These are phyloP conservation scores for Nothopassalora personata DNA, from an alignment of 2,329 filamentous ascomycete genomes.

Conservation along the genomic window DNA sequence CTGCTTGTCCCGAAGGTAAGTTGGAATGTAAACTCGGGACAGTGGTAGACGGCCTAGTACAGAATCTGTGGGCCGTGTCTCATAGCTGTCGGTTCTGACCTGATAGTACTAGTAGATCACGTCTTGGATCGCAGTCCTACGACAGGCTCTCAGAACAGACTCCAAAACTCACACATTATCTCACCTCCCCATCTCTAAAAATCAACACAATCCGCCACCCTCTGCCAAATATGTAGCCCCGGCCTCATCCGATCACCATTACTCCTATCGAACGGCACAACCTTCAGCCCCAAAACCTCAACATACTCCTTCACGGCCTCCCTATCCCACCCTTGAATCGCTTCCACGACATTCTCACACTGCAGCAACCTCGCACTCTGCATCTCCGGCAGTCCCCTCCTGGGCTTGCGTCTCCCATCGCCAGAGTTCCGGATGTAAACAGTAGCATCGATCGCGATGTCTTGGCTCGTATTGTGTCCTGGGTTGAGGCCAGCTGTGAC, in stretches of 20 bases:
- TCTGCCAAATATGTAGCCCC: constrained; percentile 7
- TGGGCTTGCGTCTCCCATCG: too few species aligned
- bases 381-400: background rate
- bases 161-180: too few species aligned
- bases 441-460: background rate
- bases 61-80: too few species aligned
- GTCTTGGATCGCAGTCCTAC: too few species aligned
- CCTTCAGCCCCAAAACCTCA: constrained; percentile 1
- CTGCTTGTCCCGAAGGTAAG: too few species aligned
- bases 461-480: background rate
- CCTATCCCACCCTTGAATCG: constrained; percentile 6
- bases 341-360: constrained; percentile 5
- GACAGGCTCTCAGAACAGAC: too few species aligned
- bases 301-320: constrained; percentile 5
- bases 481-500: background rate
- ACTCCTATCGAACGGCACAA: constrained; percentile 3
- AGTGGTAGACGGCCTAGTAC: too few species aligned
- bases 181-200: background rate
- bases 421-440: background rate
- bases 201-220: background rate
- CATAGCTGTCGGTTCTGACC: too few species aligned
- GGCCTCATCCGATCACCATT: constrained; percentile 3
- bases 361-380: constrained; percentile 1
- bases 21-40: too few species aligned
- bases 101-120: too few species aligned